Evolutionary conservation across 2,329 filamentous ascomycete species (phyloP), one percentile per base, ranked within the genome.

Genomic region (Scedosporium dehoogii): DNA sequence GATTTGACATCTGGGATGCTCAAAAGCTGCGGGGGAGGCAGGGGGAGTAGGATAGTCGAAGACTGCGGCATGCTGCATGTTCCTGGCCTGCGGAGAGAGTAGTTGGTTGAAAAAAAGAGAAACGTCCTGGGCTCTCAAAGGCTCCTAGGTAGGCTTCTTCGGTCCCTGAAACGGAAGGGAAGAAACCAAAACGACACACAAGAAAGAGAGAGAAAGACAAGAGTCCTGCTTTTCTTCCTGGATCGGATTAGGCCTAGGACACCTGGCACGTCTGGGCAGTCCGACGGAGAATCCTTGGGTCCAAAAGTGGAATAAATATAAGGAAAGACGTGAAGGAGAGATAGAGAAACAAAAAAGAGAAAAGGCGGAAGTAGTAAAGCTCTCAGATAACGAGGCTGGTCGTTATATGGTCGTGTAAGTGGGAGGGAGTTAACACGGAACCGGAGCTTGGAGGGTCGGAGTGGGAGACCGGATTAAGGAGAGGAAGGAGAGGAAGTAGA

Each of bases 41-140:
- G 82, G 82, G 67, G 82, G 82, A 67, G 81, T 83, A 69, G 80
- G 81, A 73, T 83, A 81, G 75, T 81, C 81, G 73, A 75, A 82
- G 66, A 72, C 76, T 74, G 78, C 76, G 76, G 81, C 80, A 79
- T 84, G 78, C 78, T 84, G 81, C 82, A 85, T 85, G 75, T 74
- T 84, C 78, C 74, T 44, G 48, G 33, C 21, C 69, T 9, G 33
- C 33, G 44, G 23, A 59, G 23, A 59, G 42, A 21, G 46, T 48
- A 16, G 56, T 12, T 48, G 44, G n/a, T 14, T n/a, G 38, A 18
- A 10, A n/a, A 38, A 18, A 41, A 25, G 27, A n/a, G 21, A 4
- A 55, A 58, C 48, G 46, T 61, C 59, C 59, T 27, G 12, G 67
- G 57, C 29, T 56, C 67, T 66, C 66, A 68, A 44, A 14, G 63